Evolutionary conservation across 345 rosid species (phyloP).

Genomic region (Euphorbia pulcherrima): DNA sequence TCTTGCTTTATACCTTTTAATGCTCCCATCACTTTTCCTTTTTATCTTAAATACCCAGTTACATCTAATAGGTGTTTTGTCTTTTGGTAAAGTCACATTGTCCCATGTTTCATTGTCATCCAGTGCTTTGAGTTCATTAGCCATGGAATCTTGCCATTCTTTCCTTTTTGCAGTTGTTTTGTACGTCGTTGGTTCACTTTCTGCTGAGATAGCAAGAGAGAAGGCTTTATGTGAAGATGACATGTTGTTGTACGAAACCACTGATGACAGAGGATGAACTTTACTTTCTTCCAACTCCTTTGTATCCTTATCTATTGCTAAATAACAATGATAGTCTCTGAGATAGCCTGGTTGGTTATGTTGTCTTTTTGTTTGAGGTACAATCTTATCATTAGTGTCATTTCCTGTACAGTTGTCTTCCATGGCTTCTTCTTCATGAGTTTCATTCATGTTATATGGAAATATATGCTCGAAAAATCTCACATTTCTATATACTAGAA

Average conservation of each 20-base stretch:
- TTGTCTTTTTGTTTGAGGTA: no score
- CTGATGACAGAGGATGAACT: no score
- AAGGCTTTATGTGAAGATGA: background rate
- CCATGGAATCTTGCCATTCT: background rate
- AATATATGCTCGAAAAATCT: background rate
- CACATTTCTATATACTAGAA: no score
- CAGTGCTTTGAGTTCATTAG: background rate
- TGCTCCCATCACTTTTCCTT: background rate
- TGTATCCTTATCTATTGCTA: no score
- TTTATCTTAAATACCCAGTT: background rate
- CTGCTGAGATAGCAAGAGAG: background rate
- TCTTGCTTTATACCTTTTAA: background rate
- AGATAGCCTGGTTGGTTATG: background rate
- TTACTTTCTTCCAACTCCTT: no score
- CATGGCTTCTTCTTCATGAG: no score
- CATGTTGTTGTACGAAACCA: no score
- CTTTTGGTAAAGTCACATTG: background rate
- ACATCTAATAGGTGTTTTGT: background rate
- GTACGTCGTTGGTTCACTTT: background rate
- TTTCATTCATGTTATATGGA: no score
- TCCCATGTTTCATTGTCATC: background rate
- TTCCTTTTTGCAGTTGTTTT: background rate
- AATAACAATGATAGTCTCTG: background rate
- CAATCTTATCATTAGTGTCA: no score
- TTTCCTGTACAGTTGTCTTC: no score